These are phyloP conservation scores for Selaginella moellendorffii DNA, from an alignment of 75 land plant species.

Conservation along the genomic window DNA sequence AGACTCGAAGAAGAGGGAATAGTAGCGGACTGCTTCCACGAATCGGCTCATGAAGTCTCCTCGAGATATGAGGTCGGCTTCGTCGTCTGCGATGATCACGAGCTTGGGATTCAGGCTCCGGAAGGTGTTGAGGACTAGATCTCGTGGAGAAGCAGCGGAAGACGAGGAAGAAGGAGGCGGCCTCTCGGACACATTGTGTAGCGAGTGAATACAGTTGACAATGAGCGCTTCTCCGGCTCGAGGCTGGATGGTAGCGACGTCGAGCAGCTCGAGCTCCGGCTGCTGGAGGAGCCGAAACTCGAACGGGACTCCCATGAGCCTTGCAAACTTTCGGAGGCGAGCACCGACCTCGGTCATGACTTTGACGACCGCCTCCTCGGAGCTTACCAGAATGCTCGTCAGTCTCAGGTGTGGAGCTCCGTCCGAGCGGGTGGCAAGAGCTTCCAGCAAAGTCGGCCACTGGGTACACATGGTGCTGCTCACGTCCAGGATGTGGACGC, in stretches of 20 bases:
- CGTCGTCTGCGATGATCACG: slow-evolving; percentile 70
- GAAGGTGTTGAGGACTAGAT: slow-evolving; percentile 29
- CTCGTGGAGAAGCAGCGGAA: slow-evolving; percentile 27
- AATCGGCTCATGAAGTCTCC: slow-evolving; percentile 38
- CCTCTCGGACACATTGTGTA: slow-evolving; percentile 31
- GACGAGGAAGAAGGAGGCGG: too few relatives aligned
- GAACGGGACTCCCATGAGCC: slow-evolving; percentile 94
- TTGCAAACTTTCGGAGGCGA: slow-evolving; percentile 77
- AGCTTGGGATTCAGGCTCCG: slow-evolving; percentile 44
- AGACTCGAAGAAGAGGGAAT: slow-evolving; percentile 58
- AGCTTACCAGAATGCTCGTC: slow-evolving; percentile 39
- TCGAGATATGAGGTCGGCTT: slow-evolving; percentile 43
- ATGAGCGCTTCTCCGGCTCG: slow-evolving; percentile 57
- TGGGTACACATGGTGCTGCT: slow-evolving; percentile 87
- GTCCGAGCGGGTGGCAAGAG: slow-evolving; percentile 74
- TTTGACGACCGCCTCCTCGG: slow-evolving; percentile 25
- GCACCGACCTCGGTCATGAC: slow-evolving; percentile 69
- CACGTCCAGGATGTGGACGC: slow-evolving; percentile 67
- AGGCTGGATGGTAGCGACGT: slow-evolving; percentile 25
- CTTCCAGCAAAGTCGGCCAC: slow-evolving; percentile 92
- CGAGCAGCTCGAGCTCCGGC: slow-evolving; percentile 33
- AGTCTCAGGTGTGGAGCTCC: slow-evolving; percentile 65
- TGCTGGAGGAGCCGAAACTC: slow-evolving; percentile 28
- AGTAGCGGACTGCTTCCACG: slow-evolving; percentile 49
- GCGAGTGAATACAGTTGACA: slow-evolving; percentile 52